Evolutionary conservation across 1,284 basidiomycete species (phyloP), one percentile per base, ranked within the genome.

Genomic region (Puccinia sorghi): DNA sequence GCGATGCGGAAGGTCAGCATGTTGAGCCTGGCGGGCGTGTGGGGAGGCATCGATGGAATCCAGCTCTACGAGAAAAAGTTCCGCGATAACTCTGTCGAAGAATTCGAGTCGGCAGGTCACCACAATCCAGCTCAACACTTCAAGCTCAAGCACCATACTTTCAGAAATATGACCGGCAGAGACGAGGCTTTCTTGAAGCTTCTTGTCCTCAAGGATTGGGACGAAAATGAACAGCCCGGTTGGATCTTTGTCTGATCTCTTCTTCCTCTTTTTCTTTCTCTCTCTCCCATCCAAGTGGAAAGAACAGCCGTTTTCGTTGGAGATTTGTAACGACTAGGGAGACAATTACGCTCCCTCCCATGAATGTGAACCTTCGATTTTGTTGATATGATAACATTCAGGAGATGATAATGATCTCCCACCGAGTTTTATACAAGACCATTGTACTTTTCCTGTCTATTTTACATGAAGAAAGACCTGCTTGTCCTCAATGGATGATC

Each of bases 31-130:
- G 64, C 75, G 37, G 75, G 75, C 32, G 50, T 78, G 5, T 78
- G 64, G 64, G 75, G 75, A 59, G 52, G 64, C 9, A 78, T 78
- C n/a, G 75, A 78, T 50, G 75, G 75, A 59, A 70, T 78, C 17
- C 66, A 78, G 37, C 17, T 78, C 22, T 46, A 43, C 17, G 71
- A 72, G 41, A 46, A 50, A 67, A 46, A 41, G 56, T 15, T 15
- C n/a, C 32, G 41, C n/a, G 41, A 46, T 0, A 8, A 41, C 37
- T 32, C 32, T 32, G 13, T 13, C 57, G 56, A 46, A 39, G 71
- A 72, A 17, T 46, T 27, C 20, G 54, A 59, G n/a, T 9, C 22
- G 13, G 22, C 56, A 39, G 25, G 4, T 25, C 22, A 57, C 8
- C n/a, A 20, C 17, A 54, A 59, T 67, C 11, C 39, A 41, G 32